A percentile compares a stretch with the other conserved stretches of the same genome.
phyloP scores from a whole-genome alignment of 2,329 filamentous ascomycete genomes.

The Thielaviopsis musarum region DNA sequence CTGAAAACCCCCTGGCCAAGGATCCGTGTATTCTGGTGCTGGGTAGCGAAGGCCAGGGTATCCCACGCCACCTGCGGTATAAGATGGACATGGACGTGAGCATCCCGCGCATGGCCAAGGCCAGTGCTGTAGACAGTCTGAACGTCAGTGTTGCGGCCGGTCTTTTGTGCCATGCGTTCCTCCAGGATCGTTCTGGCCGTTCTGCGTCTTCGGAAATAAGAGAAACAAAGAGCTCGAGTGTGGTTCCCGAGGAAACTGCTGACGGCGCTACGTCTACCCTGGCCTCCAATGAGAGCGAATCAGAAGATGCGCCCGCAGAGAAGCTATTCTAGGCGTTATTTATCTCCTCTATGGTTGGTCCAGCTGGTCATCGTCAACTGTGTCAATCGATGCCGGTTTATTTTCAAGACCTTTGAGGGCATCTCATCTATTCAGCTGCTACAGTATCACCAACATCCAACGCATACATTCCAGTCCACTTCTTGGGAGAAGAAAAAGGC shows the following conservation, averaged over 20 bases:
- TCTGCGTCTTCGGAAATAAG: background rate
- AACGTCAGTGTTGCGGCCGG: conserved; percentile 85
- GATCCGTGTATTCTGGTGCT: conserved; percentile 65
- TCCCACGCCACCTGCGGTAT: conserved; percentile 46
- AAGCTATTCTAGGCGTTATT: background rate
- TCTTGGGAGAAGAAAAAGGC: too few species aligned
- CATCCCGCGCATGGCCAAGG: conserved; percentile 40
- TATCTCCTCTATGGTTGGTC: too few species aligned
- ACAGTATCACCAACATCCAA: too few species aligned
- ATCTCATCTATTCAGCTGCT: too few species aligned
- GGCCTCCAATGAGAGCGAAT: background rate
- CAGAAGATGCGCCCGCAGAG: background rate
- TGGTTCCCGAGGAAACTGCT: background rate
- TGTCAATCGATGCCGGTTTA: too few species aligned
- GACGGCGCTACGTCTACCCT: background rate
- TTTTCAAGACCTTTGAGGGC: too few species aligned
- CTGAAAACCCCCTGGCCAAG: conserved; percentile 31
- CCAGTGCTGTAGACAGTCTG: conserved; percentile 61
- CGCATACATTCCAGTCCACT: too few species aligned
- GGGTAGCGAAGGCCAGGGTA: conserved; percentile 63
- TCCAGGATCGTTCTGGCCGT: background rate
- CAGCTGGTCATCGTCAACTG: too few species aligned
- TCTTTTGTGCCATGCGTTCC: conserved; percentile 53
- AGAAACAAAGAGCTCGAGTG: background rate
- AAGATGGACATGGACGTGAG: conserved; percentile 49